phyloP scores from a whole-genome alignment of 352 stramenopile species.

The Phytopythium chamaehyphon region DNA sequence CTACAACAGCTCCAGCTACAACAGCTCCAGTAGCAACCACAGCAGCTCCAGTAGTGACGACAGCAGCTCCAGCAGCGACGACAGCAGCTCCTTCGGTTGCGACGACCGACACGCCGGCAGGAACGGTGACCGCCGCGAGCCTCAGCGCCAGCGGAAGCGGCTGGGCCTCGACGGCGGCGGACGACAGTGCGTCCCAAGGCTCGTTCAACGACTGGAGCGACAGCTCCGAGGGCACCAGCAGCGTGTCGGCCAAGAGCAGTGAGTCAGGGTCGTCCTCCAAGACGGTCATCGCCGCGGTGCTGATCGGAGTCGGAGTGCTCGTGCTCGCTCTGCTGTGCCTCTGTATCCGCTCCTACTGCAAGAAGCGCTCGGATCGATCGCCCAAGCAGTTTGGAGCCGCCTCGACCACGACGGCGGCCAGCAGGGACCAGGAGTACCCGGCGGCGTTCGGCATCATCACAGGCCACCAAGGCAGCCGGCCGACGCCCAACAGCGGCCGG shows the following conservation, averaged over 20 bases:
- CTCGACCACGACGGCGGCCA: neutral
- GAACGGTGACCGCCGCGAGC: neutral
- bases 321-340: neutral
- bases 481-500: neutral
- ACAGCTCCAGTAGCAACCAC: neutral
- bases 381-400: conserved; percentile 1
- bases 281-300: neutral
- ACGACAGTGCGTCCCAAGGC: neutral
- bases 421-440: neutral
- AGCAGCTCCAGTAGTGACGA: neutral
- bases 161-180: neutral
- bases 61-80: neutral
- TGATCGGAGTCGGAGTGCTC: conserved; percentile 1
- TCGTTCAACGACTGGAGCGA: conserved; percentile 8
- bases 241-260: neutral
- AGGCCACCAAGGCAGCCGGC: neutral
- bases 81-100: neutral
- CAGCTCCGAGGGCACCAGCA: neutral
- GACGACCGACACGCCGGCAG: neutral
- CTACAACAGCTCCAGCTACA: neutral
- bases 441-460: neutral
- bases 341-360: conserved; percentile 3
- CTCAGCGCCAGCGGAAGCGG: neutral
- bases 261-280: neutral
- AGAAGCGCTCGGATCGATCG: neutral